These are phyloP conservation scores for Stephania yunnanensis DNA, from an alignment of 164 flowering plant species.

Conservation along the genomic window DNA sequence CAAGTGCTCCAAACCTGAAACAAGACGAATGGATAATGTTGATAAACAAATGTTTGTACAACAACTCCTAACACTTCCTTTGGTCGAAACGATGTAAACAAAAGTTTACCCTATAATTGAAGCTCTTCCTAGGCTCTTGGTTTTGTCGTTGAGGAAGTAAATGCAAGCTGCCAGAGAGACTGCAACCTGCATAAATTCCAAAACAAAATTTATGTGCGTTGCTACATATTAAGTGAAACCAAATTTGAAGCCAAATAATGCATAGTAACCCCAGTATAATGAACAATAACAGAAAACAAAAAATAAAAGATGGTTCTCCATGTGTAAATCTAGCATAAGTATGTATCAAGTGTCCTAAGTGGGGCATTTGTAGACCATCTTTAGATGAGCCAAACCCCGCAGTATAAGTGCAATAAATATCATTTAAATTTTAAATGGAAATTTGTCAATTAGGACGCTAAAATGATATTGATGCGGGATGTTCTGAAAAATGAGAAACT, in stretches of 20 bases:
- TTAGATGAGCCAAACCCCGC: no score
- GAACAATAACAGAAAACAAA: not conserved
- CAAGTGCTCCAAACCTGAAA: constrained; percentile 76
- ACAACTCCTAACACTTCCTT: not conserved
- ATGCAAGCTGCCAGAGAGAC: constrained; percentile 81
- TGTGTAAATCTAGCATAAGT: no score
- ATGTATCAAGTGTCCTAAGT: no score
- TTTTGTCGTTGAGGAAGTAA: constrained; percentile 90
- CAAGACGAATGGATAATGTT: not conserved
- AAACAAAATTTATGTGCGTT: not conserved
- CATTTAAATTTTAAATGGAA: no score
- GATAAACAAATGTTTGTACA: not conserved
- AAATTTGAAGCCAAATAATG: not conserved
- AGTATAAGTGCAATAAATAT: no score
- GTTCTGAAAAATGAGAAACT: no score
- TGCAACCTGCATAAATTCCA: constrained; percentile 54
- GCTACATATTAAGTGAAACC: not conserved
- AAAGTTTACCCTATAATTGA: constrained; percentile 59
- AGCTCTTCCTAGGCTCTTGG: constrained; percentile 76
- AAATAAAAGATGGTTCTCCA: not conserved
- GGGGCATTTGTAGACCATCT: no score
- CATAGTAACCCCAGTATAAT: no score
- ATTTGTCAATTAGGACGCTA: no score
- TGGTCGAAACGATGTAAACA: not conserved
- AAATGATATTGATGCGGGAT: no score